Base-by-base conservation (phyloP, 441 rosid species). In the Pelargonium fulgidum region DNA sequence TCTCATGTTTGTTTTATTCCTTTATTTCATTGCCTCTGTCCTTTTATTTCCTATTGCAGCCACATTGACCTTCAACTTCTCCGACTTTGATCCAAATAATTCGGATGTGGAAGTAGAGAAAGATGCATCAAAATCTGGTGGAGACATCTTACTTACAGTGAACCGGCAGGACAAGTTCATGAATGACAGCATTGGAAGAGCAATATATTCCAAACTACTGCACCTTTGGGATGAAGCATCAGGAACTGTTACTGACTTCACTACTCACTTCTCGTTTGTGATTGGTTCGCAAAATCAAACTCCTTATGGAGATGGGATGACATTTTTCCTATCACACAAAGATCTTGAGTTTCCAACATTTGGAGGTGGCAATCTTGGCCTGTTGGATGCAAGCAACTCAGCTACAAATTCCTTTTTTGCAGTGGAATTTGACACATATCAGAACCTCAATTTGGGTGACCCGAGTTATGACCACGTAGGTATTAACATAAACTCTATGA, bases 361-460 rank as follows among this genome's bases (percentile, higher is more conserved):
- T 3, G 56, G 16, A 5, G 82, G 80, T 2, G 70, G 66, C 0
- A 10, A 66, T 54, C 69, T 81, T 7, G 87, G 78, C 33, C 79
- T 84, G 17, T 14, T 39, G n/a, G 65, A 20, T 12, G 50, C 48
- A 24, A 8, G 14, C 10, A 69, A 66, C 41, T 14, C 74, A 0
- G 36, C 29, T 8, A 22, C 54, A 42, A 41, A 68, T 56, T n/a
- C 48, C 4, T 78, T 81, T 12, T 75, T 84, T 0, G 85, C 87
- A 0, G 81, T 78, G 36, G 87, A 81, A 66, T 81, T 84, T 14
- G 82, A 84, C 64, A 73, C 79, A n/a, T 73, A 14, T 11, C 0
- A 0, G 0, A 70, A 75, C n/a, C 0, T 1, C 13, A 13, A 0
- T 0, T 69, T 70, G 33, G 33, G 33, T 52, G 82, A 78, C 69